phyloP scores from a whole-genome alignment of 805 yeast species.

The Yamadazyma akitaensis region DNA sequence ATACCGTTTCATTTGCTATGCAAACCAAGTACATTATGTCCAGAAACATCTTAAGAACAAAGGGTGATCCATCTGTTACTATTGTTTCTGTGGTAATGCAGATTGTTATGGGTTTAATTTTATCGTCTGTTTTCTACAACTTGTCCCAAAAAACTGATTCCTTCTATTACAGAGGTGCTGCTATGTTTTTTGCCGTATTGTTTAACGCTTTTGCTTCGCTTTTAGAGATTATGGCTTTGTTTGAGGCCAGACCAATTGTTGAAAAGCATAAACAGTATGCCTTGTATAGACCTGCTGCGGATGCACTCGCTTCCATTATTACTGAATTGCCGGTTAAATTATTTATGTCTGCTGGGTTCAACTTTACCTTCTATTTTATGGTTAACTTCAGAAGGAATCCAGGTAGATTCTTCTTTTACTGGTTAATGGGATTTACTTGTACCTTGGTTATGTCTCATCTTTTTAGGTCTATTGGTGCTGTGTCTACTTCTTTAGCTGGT shows the following conservation, averaged over 20 bases:
- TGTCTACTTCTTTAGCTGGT: conserved; percentile 41
- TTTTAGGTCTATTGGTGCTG: conserved; percentile 40
- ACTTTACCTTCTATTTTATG: conserved; percentile 45
- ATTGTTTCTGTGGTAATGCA: conserved; percentile 4
- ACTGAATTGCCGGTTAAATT: conserved; percentile 63
- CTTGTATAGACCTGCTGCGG: conserved; percentile 70
- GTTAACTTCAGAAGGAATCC: conserved; percentile 37
- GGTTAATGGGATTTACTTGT: conserved; percentile 25
- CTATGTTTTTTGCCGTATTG: conserved; percentile 56
- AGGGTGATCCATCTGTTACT: conserved; percentile 7
- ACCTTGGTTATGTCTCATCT: conserved; percentile 40
- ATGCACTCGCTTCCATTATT: conserved; percentile 55
- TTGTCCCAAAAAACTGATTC: conserved; percentile 49
- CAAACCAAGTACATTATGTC: conserved; percentile 8
- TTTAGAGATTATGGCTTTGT: conserved; percentile 56
- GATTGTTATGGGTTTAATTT: conserved; percentile 41
- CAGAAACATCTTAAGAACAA: conserved; percentile 6
- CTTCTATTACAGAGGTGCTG: conserved; percentile 60
- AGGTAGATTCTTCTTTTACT: conserved; percentile 34
- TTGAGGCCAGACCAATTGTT: conserved; percentile 60
- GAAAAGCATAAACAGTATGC: conserved; percentile 70
- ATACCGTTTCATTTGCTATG: conserved; percentile 7
- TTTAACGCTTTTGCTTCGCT: conserved; percentile 59
- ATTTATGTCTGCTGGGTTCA: conserved; percentile 27
- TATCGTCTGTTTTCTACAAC: conserved; percentile 58